Evolutionary conservation across 495 filamentous ascomycete genomes (phyloP).

Genomic region (Opeltia flavorubescens): DNA sequence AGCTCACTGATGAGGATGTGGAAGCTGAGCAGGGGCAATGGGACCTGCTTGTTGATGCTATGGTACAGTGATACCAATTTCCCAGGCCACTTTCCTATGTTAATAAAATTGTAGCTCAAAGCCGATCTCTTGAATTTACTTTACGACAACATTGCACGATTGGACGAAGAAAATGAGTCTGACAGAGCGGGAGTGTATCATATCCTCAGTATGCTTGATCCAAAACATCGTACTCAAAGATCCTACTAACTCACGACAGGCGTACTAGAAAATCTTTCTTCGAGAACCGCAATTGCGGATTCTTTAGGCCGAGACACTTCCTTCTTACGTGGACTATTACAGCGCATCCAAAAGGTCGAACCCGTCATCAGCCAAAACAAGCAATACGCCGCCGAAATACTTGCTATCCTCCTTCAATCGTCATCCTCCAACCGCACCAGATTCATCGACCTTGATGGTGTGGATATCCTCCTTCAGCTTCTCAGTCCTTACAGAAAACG

Average conservation of each 20-base stretch:
- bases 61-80: constrained; percentile 30
- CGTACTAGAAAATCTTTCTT: constrained; percentile 77
- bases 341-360: constrained; percentile 52
- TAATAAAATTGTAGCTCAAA: constrained; percentile 38
- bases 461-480: constrained; percentile 70
- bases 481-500: constrained; percentile 79
- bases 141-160: constrained; percentile 63
- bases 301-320: constrained; percentile 51
- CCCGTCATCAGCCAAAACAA: constrained; percentile 67
- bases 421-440: constrained; percentile 47
- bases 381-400: constrained; percentile 83
- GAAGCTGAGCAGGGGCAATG: constrained; percentile 73
- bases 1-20: constrained; percentile 92
- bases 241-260: constrained; percentile 21
- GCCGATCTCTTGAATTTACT: constrained; percentile 74
- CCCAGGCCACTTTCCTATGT: neutral
- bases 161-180: constrained; percentile 66
- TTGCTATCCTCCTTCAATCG: constrained; percentile 74
- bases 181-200: constrained; percentile 81
- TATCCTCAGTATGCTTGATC: constrained; percentile 41
- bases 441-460: constrained; percentile 52
- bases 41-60: constrained; percentile 62
- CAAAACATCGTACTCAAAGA: neutral
- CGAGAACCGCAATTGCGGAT: constrained; percentile 49
- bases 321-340: constrained; percentile 62